Percentiles rank a stretch among this genome's conserved stretches.
Conservation (phyloP, 106 monocot genomes). For the Cymbidium sinense region DNA sequence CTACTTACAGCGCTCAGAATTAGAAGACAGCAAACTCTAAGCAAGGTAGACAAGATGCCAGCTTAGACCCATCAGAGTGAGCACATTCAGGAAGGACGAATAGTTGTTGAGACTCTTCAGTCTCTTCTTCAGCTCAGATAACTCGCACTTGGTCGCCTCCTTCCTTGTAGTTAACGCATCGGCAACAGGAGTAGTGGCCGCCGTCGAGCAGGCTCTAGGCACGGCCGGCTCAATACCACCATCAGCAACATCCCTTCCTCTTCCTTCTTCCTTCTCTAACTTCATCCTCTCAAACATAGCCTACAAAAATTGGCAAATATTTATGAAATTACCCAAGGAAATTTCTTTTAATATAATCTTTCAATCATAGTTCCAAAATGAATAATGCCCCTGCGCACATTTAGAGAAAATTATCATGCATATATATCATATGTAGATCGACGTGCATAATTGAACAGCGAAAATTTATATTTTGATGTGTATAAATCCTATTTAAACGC, state of each 20-base stretch:
- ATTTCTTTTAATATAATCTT: neutral
- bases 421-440: too few relatives aligned
- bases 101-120: slow-evolving; percentile 56
- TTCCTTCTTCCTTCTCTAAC: slow-evolving; percentile 78
- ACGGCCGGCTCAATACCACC: slow-evolving; percentile 8
- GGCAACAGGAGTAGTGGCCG: too few relatives aligned
- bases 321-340: neutral
- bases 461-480: too few relatives aligned
- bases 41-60: slow-evolving; percentile 74
- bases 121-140: slow-evolving; percentile 33
- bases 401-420: too few relatives aligned
- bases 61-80: slow-evolving; percentile 64
- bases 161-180: neutral
- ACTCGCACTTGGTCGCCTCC: slow-evolving; percentile 27
- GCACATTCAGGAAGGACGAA: slow-evolving; percentile 60
- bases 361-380: too few relatives aligned
- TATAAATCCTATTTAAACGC: too few relatives aligned
- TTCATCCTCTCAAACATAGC: slow-evolving; percentile 78
- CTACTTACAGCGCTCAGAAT: neutral
- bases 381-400: too few relatives aligned
- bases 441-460: too few relatives aligned
- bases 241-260: slow-evolving; percentile 51
- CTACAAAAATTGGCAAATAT: slow-evolving; percentile 5
- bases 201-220: neutral
- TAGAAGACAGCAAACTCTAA: slow-evolving; percentile 10